These are phyloP conservation scores for Penicillium riverlandense DNA, from an alignment of 495 filamentous ascomycete species.

Conservation along the genomic window DNA sequence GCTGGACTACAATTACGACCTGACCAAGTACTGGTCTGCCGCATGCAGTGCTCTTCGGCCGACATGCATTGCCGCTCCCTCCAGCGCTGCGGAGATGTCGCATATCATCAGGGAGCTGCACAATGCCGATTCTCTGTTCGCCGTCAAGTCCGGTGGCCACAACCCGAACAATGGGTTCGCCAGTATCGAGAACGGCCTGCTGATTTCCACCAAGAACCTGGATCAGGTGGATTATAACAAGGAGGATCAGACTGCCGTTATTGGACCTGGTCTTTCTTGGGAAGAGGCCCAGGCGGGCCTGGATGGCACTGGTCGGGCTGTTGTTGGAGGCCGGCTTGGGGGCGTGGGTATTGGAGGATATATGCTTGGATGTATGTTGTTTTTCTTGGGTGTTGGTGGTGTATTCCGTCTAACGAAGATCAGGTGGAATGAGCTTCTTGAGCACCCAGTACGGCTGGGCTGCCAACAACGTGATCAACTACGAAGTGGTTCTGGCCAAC, in stretches of 20 bases:
- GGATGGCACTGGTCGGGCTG: constrained; percentile 23
- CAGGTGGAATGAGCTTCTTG: constrained; percentile 43
- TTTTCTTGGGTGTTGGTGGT: background rate
- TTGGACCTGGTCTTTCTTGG: constrained; percentile 36
- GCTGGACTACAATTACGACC: constrained; percentile 17
- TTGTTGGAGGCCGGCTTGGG: constrained; percentile 32
- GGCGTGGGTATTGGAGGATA: constrained; percentile 35
- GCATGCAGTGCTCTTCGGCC: constrained; percentile 34
- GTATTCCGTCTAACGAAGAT: background rate
- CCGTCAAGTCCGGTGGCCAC: constrained; percentile 38
- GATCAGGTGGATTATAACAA: constrained; percentile 28
- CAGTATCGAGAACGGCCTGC: constrained; percentile 33
- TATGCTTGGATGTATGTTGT: constrained; percentile 35
- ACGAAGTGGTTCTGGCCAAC: constrained; percentile 50
- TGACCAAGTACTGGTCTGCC: constrained; percentile 33
- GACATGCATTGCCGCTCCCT: constrained; percentile 32
- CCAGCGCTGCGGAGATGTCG: constrained; percentile 30
- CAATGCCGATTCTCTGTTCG: constrained; percentile 28
- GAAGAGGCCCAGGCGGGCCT: constrained; percentile 29
- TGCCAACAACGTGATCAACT: constrained; percentile 45
- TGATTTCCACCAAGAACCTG: constrained; percentile 32
- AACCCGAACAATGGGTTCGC: constrained; percentile 39
- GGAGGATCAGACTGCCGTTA: constrained; percentile 25
- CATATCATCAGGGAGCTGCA: constrained; percentile 31
- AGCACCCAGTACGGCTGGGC: constrained; percentile 52